Conservation (phyloP, 2,329 filamentous ascomycete species). For the Fusarium sp. region DNA sequence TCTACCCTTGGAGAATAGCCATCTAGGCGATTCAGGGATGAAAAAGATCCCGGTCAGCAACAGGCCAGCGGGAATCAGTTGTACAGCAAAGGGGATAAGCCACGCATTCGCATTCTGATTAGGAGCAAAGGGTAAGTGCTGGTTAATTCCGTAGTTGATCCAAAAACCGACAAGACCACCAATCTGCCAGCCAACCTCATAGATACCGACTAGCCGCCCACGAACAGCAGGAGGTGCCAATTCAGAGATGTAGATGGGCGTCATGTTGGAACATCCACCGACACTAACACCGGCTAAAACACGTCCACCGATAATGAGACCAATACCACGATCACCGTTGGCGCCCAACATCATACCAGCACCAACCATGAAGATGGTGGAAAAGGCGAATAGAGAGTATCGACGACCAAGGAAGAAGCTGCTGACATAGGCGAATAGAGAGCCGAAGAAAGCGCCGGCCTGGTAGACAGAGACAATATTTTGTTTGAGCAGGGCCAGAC, state of each 20-base stretch:
- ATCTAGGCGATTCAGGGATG: conserved; percentile 77
- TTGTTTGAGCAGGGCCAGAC: conserved; percentile 73
- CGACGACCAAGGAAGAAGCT: conserved; percentile 78
- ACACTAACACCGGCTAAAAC: conserved; percentile 76
- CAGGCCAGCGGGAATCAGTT: conserved; percentile 76
- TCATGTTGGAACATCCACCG: conserved; percentile 74
- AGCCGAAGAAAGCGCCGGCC: conserved; percentile 87
- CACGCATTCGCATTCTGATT: conserved; percentile 64
- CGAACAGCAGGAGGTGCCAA: conserved; percentile 74
- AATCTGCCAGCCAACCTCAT: conserved; percentile 76
- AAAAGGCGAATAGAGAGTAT: conserved; percentile 73
- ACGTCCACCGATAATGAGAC: conserved; percentile 72
- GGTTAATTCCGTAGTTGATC: conserved; percentile 76
- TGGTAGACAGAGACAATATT: conserved; percentile 89
- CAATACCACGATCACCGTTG: conserved; percentile 73
- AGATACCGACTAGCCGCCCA: conserved; percentile 76
- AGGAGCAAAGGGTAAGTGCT: conserved; percentile 62
- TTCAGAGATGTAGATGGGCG: conserved; percentile 74
- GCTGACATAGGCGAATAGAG: conserved; percentile 76
- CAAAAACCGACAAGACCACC: conserved; percentile 76
- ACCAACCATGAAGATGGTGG: conserved; percentile 77
- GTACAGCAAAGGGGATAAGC: conserved; percentile 76
- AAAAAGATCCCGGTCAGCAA: conserved; percentile 72
- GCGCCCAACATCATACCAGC: conserved; percentile 81
- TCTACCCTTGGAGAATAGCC: conserved; percentile 75